A percentile compares a stretch with the other conserved stretches of the same genome.
Conservation (phyloP, 2,329 filamentous ascomycete species). For the Fusarium sp. region DNA sequence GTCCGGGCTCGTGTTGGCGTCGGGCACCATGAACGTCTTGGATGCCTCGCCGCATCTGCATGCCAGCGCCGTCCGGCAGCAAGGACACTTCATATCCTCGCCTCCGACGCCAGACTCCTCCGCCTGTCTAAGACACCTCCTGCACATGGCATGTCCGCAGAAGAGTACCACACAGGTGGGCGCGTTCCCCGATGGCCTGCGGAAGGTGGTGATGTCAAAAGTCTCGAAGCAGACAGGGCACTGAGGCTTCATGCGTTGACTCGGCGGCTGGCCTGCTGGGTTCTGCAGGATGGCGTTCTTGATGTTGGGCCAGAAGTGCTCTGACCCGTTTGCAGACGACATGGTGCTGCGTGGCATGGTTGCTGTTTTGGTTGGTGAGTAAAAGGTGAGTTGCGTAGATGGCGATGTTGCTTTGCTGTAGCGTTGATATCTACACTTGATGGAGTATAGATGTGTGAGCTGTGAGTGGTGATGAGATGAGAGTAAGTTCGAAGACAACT, state of each 20-base stretch:
- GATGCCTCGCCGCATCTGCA: slow-evolving; percentile 10
- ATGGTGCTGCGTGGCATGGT: background rate
- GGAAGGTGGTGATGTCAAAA: slow-evolving; percentile 13
- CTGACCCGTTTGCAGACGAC: background rate
- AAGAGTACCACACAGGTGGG: slow-evolving; percentile 10
- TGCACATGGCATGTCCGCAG: slow-evolving; percentile 43
- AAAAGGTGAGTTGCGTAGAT: background rate
- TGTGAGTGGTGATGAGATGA: background rate
- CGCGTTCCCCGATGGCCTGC: background rate
- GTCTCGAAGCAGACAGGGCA: slow-evolving; percentile 37
- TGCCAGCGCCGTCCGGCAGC: slow-evolving; percentile 7
- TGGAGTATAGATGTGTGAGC: background rate
- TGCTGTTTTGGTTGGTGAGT: background rate
- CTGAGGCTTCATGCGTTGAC: background rate
- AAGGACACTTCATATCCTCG: slow-evolving; percentile 12
- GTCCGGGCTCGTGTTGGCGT: background rate
- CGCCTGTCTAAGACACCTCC: background rate
- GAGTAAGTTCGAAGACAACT: background rate
- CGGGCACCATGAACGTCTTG: background rate
- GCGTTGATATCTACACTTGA: background rate
- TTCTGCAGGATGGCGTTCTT: background rate
- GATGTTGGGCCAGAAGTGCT: slow-evolving; percentile 26
- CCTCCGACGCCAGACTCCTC: too few relatives aligned
- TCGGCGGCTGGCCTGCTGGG: background rate
- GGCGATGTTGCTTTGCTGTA: background rate